Base-by-base conservation (phyloP, 768 basidiomycete genomes). In the Trametes coccinea region DNA sequence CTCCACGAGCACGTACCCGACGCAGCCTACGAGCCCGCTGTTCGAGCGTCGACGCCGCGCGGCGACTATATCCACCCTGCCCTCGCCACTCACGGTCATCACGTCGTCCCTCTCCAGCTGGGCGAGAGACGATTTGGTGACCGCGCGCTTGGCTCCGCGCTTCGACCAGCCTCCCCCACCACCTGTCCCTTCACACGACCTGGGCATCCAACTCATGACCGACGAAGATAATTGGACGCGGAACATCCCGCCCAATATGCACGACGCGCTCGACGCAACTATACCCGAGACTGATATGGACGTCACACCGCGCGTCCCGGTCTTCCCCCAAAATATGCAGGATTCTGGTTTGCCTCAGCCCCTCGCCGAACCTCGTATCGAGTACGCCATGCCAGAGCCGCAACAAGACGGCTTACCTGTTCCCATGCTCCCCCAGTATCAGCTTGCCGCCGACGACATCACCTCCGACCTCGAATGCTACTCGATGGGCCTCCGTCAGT, bases 71-170 rank as follows among this genome's bases (percentile, higher is more conserved):
- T 68, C 64, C 50, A 61, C 62, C 37, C 53, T 63, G 11, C 64
- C 70, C 3, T 72, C 76, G 30, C 74, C 77, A 2, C 63, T 75
- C 46, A 63, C 68, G 50, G 67, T 71, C n/a, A 63, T 72, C 40
- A 66, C 74, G 34, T 78, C 79, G 4, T 77, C 80, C n/a, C 68
- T 80, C 31, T 58, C 61, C 11, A 46, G 51, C 22, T 62, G 61
- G 61, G 52, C 61, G 2, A 33, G 56, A 27, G 61, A 62, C 56
- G 61, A 62, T 22, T 33, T 62, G 14, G 56, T 58, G 29, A 62
- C 61, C 6, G 50, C 61, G 10, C 61, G 61, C 31, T 45, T 58
- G 46, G 56, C 39, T 30, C 61, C 61, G 17, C 44, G 61, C 27
- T 1, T 43, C 4, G 27, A 56, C 17, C 49, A 49, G 2, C 43